These are phyloP conservation scores for Lichtheimia corymbifera DNA, from an alignment of 371 early-diverging fungal genomes.

Conservation along the genomic window DNA sequence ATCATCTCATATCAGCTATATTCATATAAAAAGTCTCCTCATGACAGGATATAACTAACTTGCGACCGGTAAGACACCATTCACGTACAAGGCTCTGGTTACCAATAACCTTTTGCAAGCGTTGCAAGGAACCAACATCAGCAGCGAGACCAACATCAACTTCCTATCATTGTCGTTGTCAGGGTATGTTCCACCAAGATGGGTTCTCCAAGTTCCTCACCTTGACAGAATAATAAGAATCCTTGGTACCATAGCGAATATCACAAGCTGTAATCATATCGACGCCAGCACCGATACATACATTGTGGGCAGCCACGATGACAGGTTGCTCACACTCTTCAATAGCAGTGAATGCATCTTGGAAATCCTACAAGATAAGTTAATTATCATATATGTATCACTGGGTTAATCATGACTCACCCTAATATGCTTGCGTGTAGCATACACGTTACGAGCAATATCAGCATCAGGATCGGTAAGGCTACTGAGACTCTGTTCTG, in stretches of 20 bases:
- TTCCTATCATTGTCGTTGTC: conserved; percentile 46
- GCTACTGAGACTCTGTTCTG: background rate
- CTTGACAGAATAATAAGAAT: conserved; percentile 84
- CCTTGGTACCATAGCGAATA: conserved; percentile 82
- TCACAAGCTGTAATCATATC: conserved; percentile 92
- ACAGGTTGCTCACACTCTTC: conserved; percentile 91
- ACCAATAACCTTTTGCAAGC: conserved; percentile 92
- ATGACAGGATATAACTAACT: conserved; percentile 27
- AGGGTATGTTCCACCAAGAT: background rate
- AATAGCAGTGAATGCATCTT: conserved; percentile 73
- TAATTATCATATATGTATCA: conserved; percentile 14
- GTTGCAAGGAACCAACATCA: conserved; percentile 89
- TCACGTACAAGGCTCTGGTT: conserved; percentile 91
- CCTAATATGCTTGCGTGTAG: conserved; percentile 45
- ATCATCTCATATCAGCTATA: no score
- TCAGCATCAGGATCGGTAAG: background rate
- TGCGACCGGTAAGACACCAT: conserved; percentile 82
- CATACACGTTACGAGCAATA: conserved; percentile 36
- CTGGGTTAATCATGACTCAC: conserved; percentile 5
- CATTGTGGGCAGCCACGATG: conserved; percentile 83
- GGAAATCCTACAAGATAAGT: conserved; percentile 33
- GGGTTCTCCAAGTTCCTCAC: conserved; percentile 21
- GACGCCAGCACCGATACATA: conserved; percentile 89
- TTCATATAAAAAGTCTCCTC: no score
- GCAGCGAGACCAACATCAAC: conserved; percentile 92